phyloP scores from a whole-genome alignment of 164 flowering plant species.

The Warburgia ugandensis region DNA sequence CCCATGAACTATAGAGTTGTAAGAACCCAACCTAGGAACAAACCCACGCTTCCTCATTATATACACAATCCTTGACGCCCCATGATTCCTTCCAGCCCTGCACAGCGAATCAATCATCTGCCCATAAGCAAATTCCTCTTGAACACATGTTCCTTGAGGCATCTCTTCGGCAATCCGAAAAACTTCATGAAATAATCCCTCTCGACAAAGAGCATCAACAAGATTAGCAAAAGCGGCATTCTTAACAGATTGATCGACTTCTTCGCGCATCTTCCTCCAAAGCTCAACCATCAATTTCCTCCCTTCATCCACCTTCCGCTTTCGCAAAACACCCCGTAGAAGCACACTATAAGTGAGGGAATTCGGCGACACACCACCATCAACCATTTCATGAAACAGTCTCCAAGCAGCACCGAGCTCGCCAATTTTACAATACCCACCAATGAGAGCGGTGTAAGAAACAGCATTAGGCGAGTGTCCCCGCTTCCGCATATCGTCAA shows the following conservation, averaged over 20 bases:
- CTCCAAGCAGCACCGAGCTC: constrained; percentile 39
- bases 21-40: constrained; percentile 51
- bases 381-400: constrained; percentile 78
- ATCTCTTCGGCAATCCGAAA: constrained; percentile 74
- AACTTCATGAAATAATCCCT: constrained; percentile 61
- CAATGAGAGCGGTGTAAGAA: constrained; percentile 63
- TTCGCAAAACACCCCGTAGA: constrained; percentile 47
- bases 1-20: constrained; percentile 74
- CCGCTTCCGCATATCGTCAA: constrained; percentile 43
- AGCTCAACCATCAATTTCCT: constrained; percentile 46
- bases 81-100: constrained; percentile 53
- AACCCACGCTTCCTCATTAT: constrained; percentile 72
- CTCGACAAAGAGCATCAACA: constrained; percentile 57
- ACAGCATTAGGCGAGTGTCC: constrained; percentile 61
- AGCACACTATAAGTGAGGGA: constrained; percentile 70
- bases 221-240: constrained; percentile 71
- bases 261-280: constrained; percentile 54
- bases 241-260: constrained; percentile 34
- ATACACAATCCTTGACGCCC: constrained; percentile 86
- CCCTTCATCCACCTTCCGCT: constrained; percentile 36
- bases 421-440: constrained; percentile 53
- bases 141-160: constrained; percentile 64
- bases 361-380: constrained; percentile 43
- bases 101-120: constrained; percentile 87
- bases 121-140: constrained; percentile 58